Base-by-base conservation (phyloP, 129 eudicot species). In the Flaveria brownii region DNA sequence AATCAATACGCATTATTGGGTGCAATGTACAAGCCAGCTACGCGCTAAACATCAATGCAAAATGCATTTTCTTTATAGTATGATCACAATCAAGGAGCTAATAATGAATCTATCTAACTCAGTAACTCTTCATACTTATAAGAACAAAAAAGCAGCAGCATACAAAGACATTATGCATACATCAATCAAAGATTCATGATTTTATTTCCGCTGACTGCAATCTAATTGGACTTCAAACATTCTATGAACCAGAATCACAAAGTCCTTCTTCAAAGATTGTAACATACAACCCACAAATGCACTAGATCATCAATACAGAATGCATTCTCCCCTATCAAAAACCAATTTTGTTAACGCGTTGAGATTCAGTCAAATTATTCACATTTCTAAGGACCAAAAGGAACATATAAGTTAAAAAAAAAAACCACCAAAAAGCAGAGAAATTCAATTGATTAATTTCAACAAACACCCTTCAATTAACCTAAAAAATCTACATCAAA, bases 41-140 rank as follows among this genome's bases (percentile, higher is more conserved):
- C 51, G 18, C 55, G 14, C 30, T 64, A 39, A 49, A 17, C 25
- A 56, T 20, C n/a, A 56, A 42, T 20, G 2, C 20, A 65, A 75
- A 75, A 49, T 18, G 65, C 52, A 64, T 1, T 30, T 47, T 76
- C 65, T 49, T 12, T 51, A 7, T 30, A 51, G 15, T 64, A 16
- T 20, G 23, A 76, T 76, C 65, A 33, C 25, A 64, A 75, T 75
- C 51, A 63, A 52, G 62, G 52, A 75, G 22, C 71, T 16, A 15
- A 18, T 74, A 23, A 74, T 47, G 9, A 59, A 59, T 50, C 43
- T 41, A 56, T 59, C 43, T 59, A 61, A 22, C 30, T 26, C 30
- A 26, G 30, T 26, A 28, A 28, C 46, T 41, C 77, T 73, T 18
- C 43, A 42, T 74, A 45, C 5, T 25, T 74, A 28, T 46, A 75